These are phyloP conservation scores for Pseudogymnoascus sp. DNA, from an alignment of 2,329 filamentous ascomycete species.

Conservation along the genomic window DNA sequence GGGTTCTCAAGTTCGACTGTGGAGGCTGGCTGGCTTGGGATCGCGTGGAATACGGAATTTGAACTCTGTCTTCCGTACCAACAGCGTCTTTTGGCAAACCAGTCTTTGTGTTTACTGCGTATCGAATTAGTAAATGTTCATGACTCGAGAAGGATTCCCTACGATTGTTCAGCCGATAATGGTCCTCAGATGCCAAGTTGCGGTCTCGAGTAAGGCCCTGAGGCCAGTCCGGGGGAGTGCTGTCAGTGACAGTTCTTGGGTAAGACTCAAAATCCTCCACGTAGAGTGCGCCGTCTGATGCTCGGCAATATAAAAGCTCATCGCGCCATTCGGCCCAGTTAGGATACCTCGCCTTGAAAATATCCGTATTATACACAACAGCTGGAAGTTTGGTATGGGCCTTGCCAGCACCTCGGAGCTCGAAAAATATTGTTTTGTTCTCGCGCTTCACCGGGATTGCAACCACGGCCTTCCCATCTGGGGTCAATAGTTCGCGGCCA, in stretches of 20 bases:
- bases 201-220: neutral
- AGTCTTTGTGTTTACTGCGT: neutral
- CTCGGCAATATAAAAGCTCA: neutral
- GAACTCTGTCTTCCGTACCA: rapidly evolving
- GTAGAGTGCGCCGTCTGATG: neutral
- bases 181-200: neutral
- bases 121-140: neutral
- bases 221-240: neutral
- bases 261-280: neutral
- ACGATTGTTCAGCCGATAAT: neutral
- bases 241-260: neutral
- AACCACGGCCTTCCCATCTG: neutral
- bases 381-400: neutral
- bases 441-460: neutral
- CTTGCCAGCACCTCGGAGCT: too few species aligned
- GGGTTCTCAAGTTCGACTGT: neutral
- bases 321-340: neutral
- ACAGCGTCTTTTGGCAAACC: neutral
- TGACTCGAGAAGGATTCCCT: neutral
- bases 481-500: neutral
- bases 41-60: too few species aligned
- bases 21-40: too few species aligned
- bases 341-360: neutral
- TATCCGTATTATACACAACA: neutral
- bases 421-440: too few species aligned